Evolutionary conservation across 2,329 filamentous ascomycete genomes (phyloP), one percentile per base, ranked within the genome.

Genomic region (Westerdykella ornata): DNA sequence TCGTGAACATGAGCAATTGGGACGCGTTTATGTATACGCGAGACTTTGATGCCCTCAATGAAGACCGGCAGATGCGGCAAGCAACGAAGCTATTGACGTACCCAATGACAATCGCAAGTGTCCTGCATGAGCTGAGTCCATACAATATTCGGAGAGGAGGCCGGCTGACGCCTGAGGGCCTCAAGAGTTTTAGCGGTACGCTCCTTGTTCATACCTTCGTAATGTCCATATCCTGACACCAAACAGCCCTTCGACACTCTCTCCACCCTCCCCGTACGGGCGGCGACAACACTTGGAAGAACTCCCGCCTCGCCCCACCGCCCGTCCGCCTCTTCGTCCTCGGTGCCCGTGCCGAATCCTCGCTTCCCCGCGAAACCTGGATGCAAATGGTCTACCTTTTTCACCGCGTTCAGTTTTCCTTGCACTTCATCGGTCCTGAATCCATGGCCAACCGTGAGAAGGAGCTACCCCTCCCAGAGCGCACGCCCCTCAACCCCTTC

Each of bases 1-100:
- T 92, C 51, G 80, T 96, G 52, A 98, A 98, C 68, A 89, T 98
- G 85, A 94, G 85, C 33, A 98, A 94, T 66, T 98, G 92, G 92
- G 92, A 98, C 66, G 97, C 92, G 0, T 87, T 94, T 55, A 73
- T 98, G 60, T 98, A 95, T 63, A 94, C 88, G 3, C 77, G 92
- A 57, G 84, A 94, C 56, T 97, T 92, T 57, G 78, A 84, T 51
- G 94, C 94, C 4, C 82, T 98, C 60, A 88, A 98, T 63, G 81
- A 88, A 47, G 89, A 95, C 62, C 79, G 90, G 44, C 84, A 82
- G 57, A 85, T 98, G 81, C 78, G 92, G 45, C 94, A 98, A 67
- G 89, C 88, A 18, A 98, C 92, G 1, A 80, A 88, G 51, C 75
- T 98, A 52, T 72, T 98, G 54, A 98, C 94, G 14, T 98, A 98